Conservation (phyloP, 176 grass and related monocot species). For the Oryza australiensis region DNA sequence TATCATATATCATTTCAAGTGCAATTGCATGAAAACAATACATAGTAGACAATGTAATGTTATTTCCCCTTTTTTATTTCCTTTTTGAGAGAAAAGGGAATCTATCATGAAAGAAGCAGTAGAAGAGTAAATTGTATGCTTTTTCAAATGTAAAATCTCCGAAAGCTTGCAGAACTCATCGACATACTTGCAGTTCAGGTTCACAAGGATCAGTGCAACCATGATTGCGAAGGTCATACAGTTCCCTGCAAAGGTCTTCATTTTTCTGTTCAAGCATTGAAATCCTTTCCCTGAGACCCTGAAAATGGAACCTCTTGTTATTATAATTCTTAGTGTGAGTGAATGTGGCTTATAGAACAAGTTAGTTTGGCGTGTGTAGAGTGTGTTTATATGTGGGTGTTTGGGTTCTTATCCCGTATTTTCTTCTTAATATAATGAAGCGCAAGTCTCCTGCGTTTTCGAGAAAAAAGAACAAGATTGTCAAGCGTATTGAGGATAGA, state of each 20-base stretch:
- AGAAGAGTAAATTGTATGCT: neutral
- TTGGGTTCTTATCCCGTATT: too few relatives aligned
- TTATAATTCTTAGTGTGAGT: conserved; percentile 23
- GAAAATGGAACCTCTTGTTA: conserved; percentile 44
- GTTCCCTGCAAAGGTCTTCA: conserved; percentile 80
- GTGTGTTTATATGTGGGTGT: too few relatives aligned
- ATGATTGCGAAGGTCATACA: conserved; percentile 58
- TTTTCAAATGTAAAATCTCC: conserved; percentile 29
- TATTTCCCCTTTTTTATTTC: conserved; percentile 5
- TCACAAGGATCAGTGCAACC: conserved; percentile 55
- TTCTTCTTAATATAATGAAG: too few relatives aligned
- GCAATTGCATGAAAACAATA: neutral
- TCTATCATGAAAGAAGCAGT: conserved; percentile 19
- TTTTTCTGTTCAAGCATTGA: conserved; percentile 95
- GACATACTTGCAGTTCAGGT: conserved; percentile 72
- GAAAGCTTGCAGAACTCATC: conserved; percentile 24
- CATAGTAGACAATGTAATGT: conserved; percentile 22
- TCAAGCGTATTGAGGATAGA: neutral
- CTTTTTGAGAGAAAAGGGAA: neutral
- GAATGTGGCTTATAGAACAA: neutral
- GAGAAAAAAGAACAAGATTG: neutral
- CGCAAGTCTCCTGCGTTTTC: too few relatives aligned
- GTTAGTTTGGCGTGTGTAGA: too few relatives aligned
- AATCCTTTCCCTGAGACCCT: conserved; percentile 91
- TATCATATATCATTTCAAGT: conserved; percentile 25